Percentiles rank a stretch among this genome's conserved stretches.
phyloP scores from a whole-genome alignment of 1,284 basidiomycete species.

The Cryptococcus floricola region DNA sequence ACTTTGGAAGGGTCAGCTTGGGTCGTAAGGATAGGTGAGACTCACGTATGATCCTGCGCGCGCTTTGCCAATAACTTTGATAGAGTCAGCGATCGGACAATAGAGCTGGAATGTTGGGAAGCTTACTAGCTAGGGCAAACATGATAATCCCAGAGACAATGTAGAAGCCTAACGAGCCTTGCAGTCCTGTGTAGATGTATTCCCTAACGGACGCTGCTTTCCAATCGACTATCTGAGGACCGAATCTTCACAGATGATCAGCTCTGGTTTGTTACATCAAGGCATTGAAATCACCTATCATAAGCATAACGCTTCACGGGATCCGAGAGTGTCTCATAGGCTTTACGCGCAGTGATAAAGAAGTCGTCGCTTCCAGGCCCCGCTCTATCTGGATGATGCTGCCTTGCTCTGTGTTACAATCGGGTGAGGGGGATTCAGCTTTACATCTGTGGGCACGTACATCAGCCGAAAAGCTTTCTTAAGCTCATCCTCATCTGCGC shows the following conservation, averaged over 20 bases:
- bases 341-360: constrained; percentile 70
- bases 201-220: constrained; percentile 51
- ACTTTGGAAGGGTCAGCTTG: constrained; percentile 51
- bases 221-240: constrained; percentile 67
- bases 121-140: constrained; percentile 50
- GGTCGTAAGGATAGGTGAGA: constrained; percentile 19
- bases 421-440: constrained; percentile 11
- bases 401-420: constrained; percentile 54
- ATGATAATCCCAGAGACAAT: constrained; percentile 61
- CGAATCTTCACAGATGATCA: constrained; percentile 56
- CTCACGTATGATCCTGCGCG: constrained; percentile 65
- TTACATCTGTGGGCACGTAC: constrained; percentile 45
- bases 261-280: background rate
- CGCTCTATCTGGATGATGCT: constrained; percentile 73
- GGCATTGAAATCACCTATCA: constrained; percentile 57
- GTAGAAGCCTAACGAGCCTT: constrained; percentile 67
- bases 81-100: too few species aligned
- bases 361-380: constrained; percentile 58
- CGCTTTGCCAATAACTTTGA: constrained; percentile 60
- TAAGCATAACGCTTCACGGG: constrained; percentile 79
- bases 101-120: too few species aligned
- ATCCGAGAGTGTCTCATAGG: constrained; percentile 74
- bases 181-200: constrained; percentile 65
- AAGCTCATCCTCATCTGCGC: constrained; percentile 62
- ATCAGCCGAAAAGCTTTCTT: constrained; percentile 64